Evolutionary conservation across 345 rosid genomes (phyloP).

Genomic region (Turnera subulata): DNA sequence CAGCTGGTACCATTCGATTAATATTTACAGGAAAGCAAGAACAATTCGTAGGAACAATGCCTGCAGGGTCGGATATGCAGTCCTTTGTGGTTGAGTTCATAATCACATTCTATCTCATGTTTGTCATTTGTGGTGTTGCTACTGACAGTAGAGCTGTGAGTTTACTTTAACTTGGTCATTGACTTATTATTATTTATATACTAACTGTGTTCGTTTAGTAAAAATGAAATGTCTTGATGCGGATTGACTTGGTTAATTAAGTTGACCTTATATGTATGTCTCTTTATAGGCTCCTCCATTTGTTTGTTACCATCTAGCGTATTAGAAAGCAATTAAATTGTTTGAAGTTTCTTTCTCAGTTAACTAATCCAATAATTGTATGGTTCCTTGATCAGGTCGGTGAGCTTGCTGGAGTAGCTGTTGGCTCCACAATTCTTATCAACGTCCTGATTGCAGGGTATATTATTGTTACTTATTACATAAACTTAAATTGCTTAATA

Average conservation of each 20-base stretch:
- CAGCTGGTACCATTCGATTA: constrained; percentile 71
- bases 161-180: neutral
- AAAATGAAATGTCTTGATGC: too few relatives aligned
- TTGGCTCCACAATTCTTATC: constrained; percentile 79
- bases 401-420: constrained; percentile 89
- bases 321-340: too few relatives aligned
- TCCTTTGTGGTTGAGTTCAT: constrained; percentile 86
- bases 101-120: constrained; percentile 93
- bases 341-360: too few relatives aligned
- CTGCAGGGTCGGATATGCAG: constrained; percentile 64
- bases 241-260: too few relatives aligned
- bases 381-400: constrained; percentile 53
- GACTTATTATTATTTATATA: neutral
- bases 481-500: too few relatives aligned
- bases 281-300: too few relatives aligned
- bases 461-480: too few relatives aligned
- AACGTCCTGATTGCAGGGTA: constrained; percentile 94
- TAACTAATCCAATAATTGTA: too few relatives aligned
- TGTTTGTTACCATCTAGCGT: too few relatives aligned
- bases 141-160: constrained; percentile 93
- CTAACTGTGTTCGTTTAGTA: neutral
- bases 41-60: constrained; percentile 69
- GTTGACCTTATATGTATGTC: too few relatives aligned
- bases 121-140: constrained; percentile 77
- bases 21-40: constrained; percentile 59